Conservation (phyloP, 352 stramenopile species). For the Globisporangium parvum region DNA sequence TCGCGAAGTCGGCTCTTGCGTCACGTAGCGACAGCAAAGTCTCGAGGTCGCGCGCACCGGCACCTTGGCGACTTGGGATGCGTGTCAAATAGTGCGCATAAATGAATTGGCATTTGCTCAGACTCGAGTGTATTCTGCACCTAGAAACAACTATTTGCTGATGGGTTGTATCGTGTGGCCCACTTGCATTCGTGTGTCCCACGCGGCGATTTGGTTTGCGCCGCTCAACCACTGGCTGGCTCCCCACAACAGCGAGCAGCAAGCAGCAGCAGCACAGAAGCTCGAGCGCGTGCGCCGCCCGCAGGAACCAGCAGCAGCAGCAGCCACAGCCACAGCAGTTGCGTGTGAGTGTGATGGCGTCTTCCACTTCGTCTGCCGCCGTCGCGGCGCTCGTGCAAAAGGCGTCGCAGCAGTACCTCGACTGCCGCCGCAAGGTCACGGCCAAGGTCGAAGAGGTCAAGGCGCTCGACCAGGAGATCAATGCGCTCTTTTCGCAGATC, state of each 20-base stretch:
- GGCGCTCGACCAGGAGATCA: slow-evolving; percentile 64
- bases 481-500: slow-evolving; percentile 67
- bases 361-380: slow-evolving; percentile 33
- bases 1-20: too few relatives aligned
- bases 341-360: slow-evolving; percentile 27
- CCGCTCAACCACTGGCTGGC: neutral
- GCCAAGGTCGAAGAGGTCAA: slow-evolving; percentile 79
- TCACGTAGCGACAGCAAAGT: too few relatives aligned
- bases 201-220: neutral
- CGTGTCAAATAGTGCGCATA: too few relatives aligned
- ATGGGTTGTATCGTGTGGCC: too few relatives aligned
- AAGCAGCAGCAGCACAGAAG: neutral
- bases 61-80: too few relatives aligned
- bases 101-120: too few relatives aligned
- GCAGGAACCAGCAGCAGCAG: neutral
- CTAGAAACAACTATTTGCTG: too few relatives aligned
- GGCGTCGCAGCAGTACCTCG: slow-evolving; percentile 75
- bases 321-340: neutral
- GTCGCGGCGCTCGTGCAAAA: slow-evolving; percentile 69
- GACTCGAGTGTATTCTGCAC: too few relatives aligned
- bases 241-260: neutral
- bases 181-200: neutral
- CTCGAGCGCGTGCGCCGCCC: neutral
- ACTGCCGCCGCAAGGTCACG: slow-evolving; percentile 71
- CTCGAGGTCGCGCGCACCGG: too few relatives aligned